Percentiles rank a stretch among this genome's conserved stretches.
These are phyloP conservation scores for Chlorella sp. DNA, from an alignment of 139 green algal species.

Conservation along the genomic window DNA sequence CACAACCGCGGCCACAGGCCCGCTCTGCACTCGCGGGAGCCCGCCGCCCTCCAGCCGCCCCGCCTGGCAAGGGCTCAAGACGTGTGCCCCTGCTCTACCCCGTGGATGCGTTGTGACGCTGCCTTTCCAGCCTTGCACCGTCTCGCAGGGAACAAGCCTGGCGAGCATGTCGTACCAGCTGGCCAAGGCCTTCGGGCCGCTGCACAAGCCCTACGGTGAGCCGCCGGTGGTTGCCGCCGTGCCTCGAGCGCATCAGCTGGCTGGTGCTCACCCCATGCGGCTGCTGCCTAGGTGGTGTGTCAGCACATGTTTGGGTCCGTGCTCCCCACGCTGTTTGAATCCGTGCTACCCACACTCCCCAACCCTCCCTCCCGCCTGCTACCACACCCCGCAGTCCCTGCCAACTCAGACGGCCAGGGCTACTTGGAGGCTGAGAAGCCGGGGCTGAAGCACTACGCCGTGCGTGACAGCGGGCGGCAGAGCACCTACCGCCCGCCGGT, in stretches of 20 bases:
- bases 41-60: neutral
- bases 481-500: neutral
- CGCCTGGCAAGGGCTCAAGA: neutral
- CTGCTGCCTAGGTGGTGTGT: neutral
- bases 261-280: no score
- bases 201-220: constrained; percentile 25
- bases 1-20: neutral
- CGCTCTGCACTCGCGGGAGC: neutral
- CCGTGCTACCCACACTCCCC: neutral
- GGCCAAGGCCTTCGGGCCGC: constrained; percentile 11
- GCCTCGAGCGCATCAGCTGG: no score
- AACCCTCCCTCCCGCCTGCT: no score
- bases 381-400: constrained; percentile 8
- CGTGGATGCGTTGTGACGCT: no score
- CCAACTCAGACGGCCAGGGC: constrained; percentile 29
- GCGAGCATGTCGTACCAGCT: constrained; percentile 1
- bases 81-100: no score
- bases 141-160: neutral
- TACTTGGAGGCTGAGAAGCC: constrained; percentile 27
- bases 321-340: neutral
- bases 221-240: neutral
- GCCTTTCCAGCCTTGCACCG: no score
- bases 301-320: neutral
- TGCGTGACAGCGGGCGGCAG: constrained; percentile 9
- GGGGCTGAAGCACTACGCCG: constrained; percentile 27